Evolutionary conservation across 1,284 basidiomycete species (phyloP), one percentile per base, ranked within the genome.

Genomic region (Apiotrichum gamsii): DNA sequence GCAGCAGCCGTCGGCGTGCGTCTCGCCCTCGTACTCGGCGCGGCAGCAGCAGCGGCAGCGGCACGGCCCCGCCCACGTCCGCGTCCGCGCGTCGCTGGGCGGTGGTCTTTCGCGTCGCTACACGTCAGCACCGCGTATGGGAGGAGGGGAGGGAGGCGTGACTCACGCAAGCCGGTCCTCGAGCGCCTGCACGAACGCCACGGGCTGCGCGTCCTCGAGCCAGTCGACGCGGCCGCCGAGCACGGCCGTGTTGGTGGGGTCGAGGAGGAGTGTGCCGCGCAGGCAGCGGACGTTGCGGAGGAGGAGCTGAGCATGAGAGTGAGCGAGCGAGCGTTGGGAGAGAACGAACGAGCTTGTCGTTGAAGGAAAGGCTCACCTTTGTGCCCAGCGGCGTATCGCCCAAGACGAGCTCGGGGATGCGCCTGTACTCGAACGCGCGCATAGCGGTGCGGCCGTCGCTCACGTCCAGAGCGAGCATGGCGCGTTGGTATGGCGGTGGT

Each of bases 311-410:
- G 13, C n/a, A 1, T n/a, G 6, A 20, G n/a, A 40, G n/a, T 18
- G 40, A 35, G 25, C 21, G 18, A 23, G 8, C n/a, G 8, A 23
- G 30, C 14, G 16, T 9, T 13, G 10, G 18, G 10, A 21, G 24
- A n/a, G 11, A 25, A 9, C 11, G 2, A 20, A 35, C 8, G 19
- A 35, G 6, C n/a, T n/a, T n/a, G n/a, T n/a, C n/a, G n/a, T n/a
- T 11, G 25, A 6, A 28, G 25, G 11, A 28, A 18, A 2, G 11
- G 51, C 62, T 28, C 34, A 70, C 67, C 52, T 73, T 73, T 23
- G 51, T 57, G 3, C 71, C 71, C n/a, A 72, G 39, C 25, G 56
- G 43, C 11, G 71, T 73, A 36, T 68, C 65, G 4, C 67, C 69
- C 33, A 73, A 49, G 8, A 39, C 56, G 18, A 73, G 37, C 9